phyloP scores from a whole-genome alignment of 2,329 filamentous ascomycete genomes.

The Aspergillus bombycis region DNA sequence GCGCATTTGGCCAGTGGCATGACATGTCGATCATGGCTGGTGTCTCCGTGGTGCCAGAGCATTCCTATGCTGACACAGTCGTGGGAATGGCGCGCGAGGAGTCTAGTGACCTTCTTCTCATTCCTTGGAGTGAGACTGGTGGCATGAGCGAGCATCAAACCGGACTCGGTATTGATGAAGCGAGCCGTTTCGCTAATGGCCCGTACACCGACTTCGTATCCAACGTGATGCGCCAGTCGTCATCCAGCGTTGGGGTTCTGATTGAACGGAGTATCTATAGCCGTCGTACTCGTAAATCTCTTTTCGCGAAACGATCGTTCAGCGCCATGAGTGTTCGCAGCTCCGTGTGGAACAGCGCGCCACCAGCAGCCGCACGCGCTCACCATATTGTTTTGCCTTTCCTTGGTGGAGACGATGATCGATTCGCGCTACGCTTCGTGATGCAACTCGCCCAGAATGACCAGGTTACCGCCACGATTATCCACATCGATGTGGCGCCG shows the following conservation, averaged over 20 bases:
- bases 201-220: slow-evolving; percentile 76
- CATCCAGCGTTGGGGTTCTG: slow-evolving; percentile 74
- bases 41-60: slow-evolving; percentile 76
- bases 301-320: slow-evolving; percentile 44
- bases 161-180: slow-evolving; percentile 55
- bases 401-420: slow-evolving; percentile 81
- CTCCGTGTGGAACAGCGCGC: slow-evolving; percentile 58
- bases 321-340: slow-evolving; percentile 65
- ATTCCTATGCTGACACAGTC: slow-evolving; percentile 78
- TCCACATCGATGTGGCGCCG: slow-evolving; percentile 56
- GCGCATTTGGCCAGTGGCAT: slow-evolving; percentile 81
- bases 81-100: slow-evolving; percentile 70
- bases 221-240: slow-evolving; percentile 63
- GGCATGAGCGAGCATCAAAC: slow-evolving; percentile 68
- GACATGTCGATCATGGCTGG: slow-evolving; percentile 81
- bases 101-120: slow-evolving; percentile 72
- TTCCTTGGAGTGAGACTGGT: slow-evolving; percentile 89
- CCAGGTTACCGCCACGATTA: slow-evolving; percentile 76
- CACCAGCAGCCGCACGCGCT: slow-evolving; percentile 64
- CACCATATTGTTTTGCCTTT: slow-evolving; percentile 89
- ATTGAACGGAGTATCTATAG: slow-evolving; percentile 69
- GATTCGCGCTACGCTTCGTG: slow-evolving; percentile 75
- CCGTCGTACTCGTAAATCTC: slow-evolving; percentile 25
- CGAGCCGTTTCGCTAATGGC: slow-evolving; percentile 60
- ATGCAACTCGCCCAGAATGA: slow-evolving; percentile 81